Evolutionary conservation across 1,139 yeast genomes (phyloP).

Genomic region (Yamadazyma blattariae): DNA sequence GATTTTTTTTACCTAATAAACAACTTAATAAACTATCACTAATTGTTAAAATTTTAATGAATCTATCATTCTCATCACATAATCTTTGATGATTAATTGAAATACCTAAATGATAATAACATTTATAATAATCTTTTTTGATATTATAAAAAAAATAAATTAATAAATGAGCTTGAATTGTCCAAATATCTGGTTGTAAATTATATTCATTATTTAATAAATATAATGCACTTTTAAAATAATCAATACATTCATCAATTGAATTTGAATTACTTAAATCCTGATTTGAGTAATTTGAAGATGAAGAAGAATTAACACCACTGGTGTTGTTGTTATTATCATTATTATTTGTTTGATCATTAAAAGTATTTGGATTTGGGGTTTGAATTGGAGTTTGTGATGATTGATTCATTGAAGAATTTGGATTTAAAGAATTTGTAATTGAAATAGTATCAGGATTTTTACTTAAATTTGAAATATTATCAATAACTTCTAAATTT

Average conservation of each 20-base stretch:
- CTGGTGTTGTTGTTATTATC: too few species aligned
- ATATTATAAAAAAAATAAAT: constrained; percentile 37
- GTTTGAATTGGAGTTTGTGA: too few species aligned
- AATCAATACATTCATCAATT: neutral
- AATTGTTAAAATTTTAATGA: constrained; percentile 1
- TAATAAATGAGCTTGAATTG: constrained; percentile 38
- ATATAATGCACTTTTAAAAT: constrained; percentile 8
- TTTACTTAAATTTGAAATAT: too few species aligned
- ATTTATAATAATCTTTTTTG: constrained; percentile 35
- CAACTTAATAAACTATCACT: constrained; percentile 8
- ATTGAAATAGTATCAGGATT: too few species aligned
- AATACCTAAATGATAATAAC: constrained; percentile 34
- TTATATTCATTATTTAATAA: constrained; percentile 5
- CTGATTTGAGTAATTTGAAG: too few species aligned
- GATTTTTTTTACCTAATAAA: constrained; percentile 7
- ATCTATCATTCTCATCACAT: constrained; percentile 13
- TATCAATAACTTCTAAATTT: neutral
- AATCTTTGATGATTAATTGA: constrained; percentile 26
- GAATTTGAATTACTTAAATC: too few species aligned
- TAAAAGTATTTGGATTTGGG: too few species aligned
- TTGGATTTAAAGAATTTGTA: too few species aligned
- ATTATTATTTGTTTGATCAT: too few species aligned
- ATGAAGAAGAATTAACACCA: too few species aligned
- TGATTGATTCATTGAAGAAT: neutral
- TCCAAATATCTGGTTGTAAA: constrained; percentile 37